Evolutionary conservation across 1,284 basidiomycete genomes (phyloP).

Genomic region (Termitomyces sp.): DNA sequence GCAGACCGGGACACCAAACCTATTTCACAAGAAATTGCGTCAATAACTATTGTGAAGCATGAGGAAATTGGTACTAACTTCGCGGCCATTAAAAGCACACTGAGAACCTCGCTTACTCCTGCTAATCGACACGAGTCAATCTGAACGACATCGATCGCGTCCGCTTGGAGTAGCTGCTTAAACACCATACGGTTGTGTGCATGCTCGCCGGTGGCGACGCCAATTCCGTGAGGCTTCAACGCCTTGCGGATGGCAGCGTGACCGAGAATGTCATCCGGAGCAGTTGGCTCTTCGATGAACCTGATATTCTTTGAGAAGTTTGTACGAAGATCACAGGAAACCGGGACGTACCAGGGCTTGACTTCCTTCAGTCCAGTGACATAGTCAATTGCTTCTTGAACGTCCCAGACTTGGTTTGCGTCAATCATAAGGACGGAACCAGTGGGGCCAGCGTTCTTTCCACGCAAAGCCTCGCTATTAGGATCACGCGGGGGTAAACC

Average conservation of each 20-base stretch:
- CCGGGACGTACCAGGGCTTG: slow-evolving; percentile 73
- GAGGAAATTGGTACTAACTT: slow-evolving; percentile 51
- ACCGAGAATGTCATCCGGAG: slow-evolving; percentile 86
- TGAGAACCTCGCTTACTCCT: slow-evolving; percentile 90
- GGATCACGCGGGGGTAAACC: slow-evolving; percentile 58
- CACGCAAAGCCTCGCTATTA: slow-evolving; percentile 57
- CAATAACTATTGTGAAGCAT: not conserved
- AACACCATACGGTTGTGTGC: slow-evolving; percentile 96
- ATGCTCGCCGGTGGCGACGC: slow-evolving; percentile 95
- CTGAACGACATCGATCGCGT: slow-evolving; percentile 94
- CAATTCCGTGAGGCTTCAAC: slow-evolving; percentile 80
- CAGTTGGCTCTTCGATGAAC: slow-evolving; percentile 96
- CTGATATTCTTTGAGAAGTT: slow-evolving; percentile 30
- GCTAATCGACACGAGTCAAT: slow-evolving; percentile 93
- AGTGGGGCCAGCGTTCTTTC: slow-evolving; percentile 93
- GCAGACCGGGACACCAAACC: slow-evolving; percentile 83
- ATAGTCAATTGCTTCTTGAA: slow-evolving; percentile 88
- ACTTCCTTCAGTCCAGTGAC: slow-evolving; percentile 76
- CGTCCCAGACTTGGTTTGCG: slow-evolving; percentile 97
- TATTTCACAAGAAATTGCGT: slow-evolving; percentile 23
- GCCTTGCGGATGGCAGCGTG: slow-evolving; percentile 80
- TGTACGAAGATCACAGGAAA: not conserved
- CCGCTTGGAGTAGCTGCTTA: slow-evolving; percentile 91
- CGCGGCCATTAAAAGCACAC: slow-evolving; percentile 90
- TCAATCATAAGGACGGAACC: slow-evolving; percentile 96